Percentiles rank a stretch among this genome's conserved stretches.
Conservation (phyloP, 129 eudicot genomes). For the Logfia minima region DNA sequence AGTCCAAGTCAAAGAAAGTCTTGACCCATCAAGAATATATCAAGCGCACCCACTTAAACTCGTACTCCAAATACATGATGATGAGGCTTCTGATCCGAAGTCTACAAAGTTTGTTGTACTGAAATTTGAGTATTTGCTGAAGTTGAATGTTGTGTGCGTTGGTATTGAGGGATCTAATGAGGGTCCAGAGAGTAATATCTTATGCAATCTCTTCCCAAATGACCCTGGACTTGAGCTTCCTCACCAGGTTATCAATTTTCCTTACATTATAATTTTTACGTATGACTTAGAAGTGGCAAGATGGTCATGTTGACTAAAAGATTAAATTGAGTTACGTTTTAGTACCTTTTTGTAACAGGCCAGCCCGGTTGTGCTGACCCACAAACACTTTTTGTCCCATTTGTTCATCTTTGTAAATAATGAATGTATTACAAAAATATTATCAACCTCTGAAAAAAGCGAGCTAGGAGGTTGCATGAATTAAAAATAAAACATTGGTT, state of each 20-base stretch:
- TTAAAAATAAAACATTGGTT: neutral
- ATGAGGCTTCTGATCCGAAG: slow-evolving; percentile 52
- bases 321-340: neutral
- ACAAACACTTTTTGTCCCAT: neutral
- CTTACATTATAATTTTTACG: neutral
- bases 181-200: slow-evolving; percentile 56
- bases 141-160: slow-evolving; percentile 82
- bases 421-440: neutral
- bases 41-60: slow-evolving; percentile 86
- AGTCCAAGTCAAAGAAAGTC: slow-evolving; percentile 67
- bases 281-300: neutral
- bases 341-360: neutral
- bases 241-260: slow-evolving; percentile 63
- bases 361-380: neutral
- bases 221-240: slow-evolving; percentile 95
- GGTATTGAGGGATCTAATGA: slow-evolving; percentile 80
- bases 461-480: neutral
- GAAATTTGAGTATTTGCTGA: slow-evolving; percentile 77
- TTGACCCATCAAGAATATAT: slow-evolving; percentile 69
- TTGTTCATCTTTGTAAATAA: neutral
- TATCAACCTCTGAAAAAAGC: neutral
- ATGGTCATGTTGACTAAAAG: neutral
- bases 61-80: slow-evolving; percentile 67
- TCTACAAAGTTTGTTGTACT: slow-evolving; percentile 61
- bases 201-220: slow-evolving; percentile 92